phyloP scores from a whole-genome alignment of 345 rosid genomes.

The Salix dunnii region DNA sequence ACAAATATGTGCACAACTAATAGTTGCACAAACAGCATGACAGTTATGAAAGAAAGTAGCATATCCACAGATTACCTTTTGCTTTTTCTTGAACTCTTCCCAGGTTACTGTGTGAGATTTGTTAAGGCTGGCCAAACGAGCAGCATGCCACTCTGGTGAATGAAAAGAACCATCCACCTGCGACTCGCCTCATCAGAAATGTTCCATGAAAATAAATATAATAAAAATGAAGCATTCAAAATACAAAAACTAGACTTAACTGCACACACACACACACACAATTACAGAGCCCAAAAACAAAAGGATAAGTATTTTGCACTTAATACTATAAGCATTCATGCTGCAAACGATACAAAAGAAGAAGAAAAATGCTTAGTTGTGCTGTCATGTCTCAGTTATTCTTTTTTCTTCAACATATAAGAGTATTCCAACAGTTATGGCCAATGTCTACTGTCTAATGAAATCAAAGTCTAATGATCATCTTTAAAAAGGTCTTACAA shows the following conservation, averaged over 20 bases:
- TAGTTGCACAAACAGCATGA: neutral
- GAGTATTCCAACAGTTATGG: neutral
- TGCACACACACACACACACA: neutral
- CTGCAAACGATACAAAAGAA: neutral
- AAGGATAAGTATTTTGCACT: neutral
- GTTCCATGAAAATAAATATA: constrained; percentile 33
- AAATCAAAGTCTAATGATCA: neutral
- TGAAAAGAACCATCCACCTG: constrained; percentile 99
- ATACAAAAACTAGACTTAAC: neutral
- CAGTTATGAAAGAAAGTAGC: neutral
- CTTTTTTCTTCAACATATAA: neutral
- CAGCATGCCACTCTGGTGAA: constrained; percentile 99
- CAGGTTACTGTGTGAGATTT: constrained; percentile 90
- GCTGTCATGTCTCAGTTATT: neutral
- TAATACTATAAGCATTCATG: neutral
- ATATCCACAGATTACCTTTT: constrained; percentile 51
- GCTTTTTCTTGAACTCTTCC: constrained; percentile 90
- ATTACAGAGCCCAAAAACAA: neutral
- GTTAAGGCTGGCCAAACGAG: constrained; percentile 97
- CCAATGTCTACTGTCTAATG: neutral
- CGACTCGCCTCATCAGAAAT: constrained; percentile 88
- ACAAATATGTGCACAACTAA: neutral
- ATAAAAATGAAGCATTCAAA: neutral
- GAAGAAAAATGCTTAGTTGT: neutral
- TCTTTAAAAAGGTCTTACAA: neutral